phyloP scores from a whole-genome alignment of 768 basidiomycete genomes.

The Pleurotus citrinopileatus region DNA sequence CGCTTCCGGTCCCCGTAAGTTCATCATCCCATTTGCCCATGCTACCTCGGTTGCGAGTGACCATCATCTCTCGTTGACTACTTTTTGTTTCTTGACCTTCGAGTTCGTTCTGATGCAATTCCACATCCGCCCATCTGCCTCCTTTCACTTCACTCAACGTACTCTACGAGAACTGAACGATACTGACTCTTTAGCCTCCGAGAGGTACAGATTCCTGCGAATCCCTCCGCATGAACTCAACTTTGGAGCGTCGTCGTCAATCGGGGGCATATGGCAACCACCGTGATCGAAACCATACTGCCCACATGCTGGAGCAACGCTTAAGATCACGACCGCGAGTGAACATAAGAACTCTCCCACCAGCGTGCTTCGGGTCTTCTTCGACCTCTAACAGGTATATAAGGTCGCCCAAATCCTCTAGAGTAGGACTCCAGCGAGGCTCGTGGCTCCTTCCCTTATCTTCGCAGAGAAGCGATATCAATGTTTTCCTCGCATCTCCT shows the following conservation, averaged over 20 bases:
- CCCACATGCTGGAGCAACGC: background rate
- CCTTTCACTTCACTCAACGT: no score
- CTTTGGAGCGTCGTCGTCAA: background rate
- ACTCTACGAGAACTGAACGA: no score
- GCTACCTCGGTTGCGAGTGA: no score
- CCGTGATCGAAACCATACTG: background rate
- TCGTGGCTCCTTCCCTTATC: background rate
- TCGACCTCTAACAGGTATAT: background rate
- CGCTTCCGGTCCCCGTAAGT: no score
- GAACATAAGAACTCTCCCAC: background rate
- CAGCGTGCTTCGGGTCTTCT: background rate
- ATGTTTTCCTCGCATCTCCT: background rate
- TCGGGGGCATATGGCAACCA: background rate
- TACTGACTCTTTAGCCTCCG: no score
- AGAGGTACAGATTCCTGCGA: no score
- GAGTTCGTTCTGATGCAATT: no score
- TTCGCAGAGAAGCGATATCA: background rate
- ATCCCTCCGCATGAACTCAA: background rate
- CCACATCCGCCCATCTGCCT: no score
- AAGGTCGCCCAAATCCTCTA: background rate
- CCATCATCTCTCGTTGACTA: no score
- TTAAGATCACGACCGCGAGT: background rate
- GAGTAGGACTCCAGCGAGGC: no score
- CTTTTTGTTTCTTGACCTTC: no score
- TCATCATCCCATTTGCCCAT: no score